These are phyloP conservation scores for Cerioporus squamosus DNA, from an alignment of 1,284 basidiomycete species.

Conservation along the genomic window DNA sequence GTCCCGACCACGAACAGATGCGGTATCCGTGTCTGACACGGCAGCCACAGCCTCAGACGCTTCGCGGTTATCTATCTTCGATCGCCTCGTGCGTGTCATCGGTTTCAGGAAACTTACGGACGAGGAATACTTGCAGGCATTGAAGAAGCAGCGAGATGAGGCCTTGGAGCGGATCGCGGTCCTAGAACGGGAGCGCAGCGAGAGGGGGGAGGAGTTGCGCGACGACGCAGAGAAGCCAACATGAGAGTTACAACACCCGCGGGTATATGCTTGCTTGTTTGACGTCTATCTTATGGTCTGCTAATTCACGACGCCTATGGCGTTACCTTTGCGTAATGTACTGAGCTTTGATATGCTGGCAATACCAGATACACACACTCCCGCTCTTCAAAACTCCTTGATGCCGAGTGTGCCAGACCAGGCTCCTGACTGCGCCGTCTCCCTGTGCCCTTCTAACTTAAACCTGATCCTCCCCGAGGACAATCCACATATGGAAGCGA, in stretches of 20 bases:
- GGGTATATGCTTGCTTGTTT: too few species aligned
- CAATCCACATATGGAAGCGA: too few species aligned
- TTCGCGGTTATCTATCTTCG: conserved; percentile 36
- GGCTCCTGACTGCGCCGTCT: too few species aligned
- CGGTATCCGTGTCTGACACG: conserved; percentile 14
- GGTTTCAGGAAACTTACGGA: conserved; percentile 59
- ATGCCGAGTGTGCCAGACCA: too few species aligned
- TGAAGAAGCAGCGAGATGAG: conserved; percentile 56
- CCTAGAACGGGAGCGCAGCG: conserved; percentile 47
- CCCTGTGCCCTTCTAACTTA: too few species aligned
- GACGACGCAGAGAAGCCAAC: neutral
- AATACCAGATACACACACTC: too few species aligned
- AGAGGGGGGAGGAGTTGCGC: neutral
- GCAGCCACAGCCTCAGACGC: conserved; percentile 19
- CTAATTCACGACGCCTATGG: too few species aligned
- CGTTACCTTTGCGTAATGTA: too few species aligned
- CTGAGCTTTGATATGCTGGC: too few species aligned
- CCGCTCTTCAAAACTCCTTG: too few species aligned
- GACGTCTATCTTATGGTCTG: too few species aligned
- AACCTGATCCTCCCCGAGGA: too few species aligned
- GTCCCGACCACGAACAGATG: neutral
- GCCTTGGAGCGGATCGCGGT: conserved; percentile 58
- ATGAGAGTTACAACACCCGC: neutral
- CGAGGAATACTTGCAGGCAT: conserved; percentile 61
- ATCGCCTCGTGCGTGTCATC: conserved; percentile 33